Percentiles rank a stretch among this genome's conserved stretches.
phyloP scores from a whole-genome alignment of 2,329 filamentous ascomycete species.

The Ascochyta lentis region DNA sequence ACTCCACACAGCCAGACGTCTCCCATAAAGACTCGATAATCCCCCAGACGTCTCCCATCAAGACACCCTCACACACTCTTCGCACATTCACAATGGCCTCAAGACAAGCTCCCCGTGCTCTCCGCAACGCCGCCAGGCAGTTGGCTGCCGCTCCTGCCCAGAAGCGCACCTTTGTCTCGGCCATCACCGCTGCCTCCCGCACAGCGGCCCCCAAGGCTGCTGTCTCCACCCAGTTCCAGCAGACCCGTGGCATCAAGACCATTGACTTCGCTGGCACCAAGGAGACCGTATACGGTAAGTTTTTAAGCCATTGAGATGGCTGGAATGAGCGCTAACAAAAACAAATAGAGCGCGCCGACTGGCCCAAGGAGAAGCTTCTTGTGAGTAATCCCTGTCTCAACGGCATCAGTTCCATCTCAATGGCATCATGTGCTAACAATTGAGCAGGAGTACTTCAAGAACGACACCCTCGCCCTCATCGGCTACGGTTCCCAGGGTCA shows the following conservation, averaged over 20 bases:
- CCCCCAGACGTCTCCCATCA: slow-evolving; percentile 31
- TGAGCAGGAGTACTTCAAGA: slow-evolving; percentile 94
- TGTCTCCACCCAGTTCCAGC: slow-evolving; percentile 63
- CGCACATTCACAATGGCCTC: slow-evolving; percentile 72
- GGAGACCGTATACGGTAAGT: slow-evolving; percentile 90
- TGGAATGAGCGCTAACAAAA: slow-evolving; percentile 31
- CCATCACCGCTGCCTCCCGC: slow-evolving; percentile 59
- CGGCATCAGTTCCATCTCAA: slow-evolving; percentile 21
- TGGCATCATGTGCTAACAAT: slow-evolving; percentile 34
- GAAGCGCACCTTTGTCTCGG: slow-evolving; percentile 65
- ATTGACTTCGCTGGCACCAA: slow-evolving; percentile 97
- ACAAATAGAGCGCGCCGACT: slow-evolving; percentile 87
- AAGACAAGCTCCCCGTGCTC: slow-evolving; percentile 70
- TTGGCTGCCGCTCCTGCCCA: slow-evolving; percentile 58
- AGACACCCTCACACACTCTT: slow-evolving; percentile 46
- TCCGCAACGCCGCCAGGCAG: slow-evolving; percentile 64
- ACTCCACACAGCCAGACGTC: slow-evolving; percentile 17
- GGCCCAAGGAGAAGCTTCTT: slow-evolving; percentile 97
- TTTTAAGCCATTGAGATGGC: slow-evolving; percentile 10
- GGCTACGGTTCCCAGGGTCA: slow-evolving; percentile 98
- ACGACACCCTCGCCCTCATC: slow-evolving; percentile 98
- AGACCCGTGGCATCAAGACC: slow-evolving; percentile 90
- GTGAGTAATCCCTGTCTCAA: slow-evolving; percentile 62
- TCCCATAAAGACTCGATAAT: slow-evolving; percentile 37
- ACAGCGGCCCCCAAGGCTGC: slow-evolving; percentile 55